These are phyloP conservation scores for Thalassiosira pacifica DNA, from an alignment of 352 stramenopile genomes.

Conservation along the genomic window DNA sequence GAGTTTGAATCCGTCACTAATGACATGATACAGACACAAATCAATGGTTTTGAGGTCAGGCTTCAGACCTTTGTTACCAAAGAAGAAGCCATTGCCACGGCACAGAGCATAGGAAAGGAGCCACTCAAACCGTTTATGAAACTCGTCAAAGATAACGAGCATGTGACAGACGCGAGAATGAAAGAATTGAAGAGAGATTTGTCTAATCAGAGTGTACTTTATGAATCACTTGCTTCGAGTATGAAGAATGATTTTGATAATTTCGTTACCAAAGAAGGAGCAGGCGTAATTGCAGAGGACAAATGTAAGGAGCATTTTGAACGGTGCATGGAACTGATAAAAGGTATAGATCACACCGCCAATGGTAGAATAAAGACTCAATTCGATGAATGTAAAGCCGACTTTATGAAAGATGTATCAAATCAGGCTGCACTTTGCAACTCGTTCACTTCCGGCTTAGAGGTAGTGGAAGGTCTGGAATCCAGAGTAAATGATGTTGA, in stretches of 20 bases:
- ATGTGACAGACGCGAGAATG: not conserved
- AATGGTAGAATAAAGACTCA: not conserved
- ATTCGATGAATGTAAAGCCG: not conserved
- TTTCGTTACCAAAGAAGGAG: conserved; percentile 2
- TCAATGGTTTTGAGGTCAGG: not conserved
- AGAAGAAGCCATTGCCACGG: conserved; percentile 6
- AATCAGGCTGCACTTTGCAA: conserved; percentile 5
- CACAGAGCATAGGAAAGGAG: not conserved
- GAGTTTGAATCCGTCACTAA: not conserved
- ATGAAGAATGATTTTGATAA: not conserved
- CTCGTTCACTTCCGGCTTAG: not conserved
- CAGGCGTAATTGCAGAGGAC: not conserved
- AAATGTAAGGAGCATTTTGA: conserved; percentile 7
- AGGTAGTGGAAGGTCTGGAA: conserved; percentile 7
- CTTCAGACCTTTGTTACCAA: conserved; percentile 13
- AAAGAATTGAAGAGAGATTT: conserved; percentile 9
- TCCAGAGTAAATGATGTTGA: conserved; percentile 22
- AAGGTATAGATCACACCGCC: conserved; percentile 5
- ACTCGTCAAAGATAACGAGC: conserved; percentile 2
- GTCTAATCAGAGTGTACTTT: not conserved
- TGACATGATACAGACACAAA: not conserved
- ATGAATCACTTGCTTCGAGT: too few species aligned
- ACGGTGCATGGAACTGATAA: conserved; percentile 7
- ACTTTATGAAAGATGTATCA: not conserved
- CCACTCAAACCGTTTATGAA: not conserved